Percentiles rank a stretch among this genome's conserved stretches.
Evolutionary conservation across 257 asterid genomes (phyloP).

Genomic region (Solanum corneliomulleri): DNA sequence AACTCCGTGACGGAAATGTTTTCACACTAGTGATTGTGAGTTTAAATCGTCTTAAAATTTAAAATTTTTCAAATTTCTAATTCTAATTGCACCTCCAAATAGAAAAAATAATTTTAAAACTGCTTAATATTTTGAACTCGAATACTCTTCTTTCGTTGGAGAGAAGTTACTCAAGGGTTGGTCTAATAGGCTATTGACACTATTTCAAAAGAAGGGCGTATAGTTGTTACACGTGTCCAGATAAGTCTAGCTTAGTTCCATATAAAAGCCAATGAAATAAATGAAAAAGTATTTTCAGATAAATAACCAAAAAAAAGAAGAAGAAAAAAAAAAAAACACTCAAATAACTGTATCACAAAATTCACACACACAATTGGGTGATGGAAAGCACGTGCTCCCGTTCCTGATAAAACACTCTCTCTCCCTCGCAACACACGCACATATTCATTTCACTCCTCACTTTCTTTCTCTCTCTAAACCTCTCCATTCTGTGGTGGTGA

Average conservation of each 20-base stretch:
- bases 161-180: not conserved
- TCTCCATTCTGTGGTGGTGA: not conserved
- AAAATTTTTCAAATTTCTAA: too few species aligned
- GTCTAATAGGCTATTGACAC: not conserved
- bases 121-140: not conserved
- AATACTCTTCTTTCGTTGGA: not conserved
- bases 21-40: too few species aligned
- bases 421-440: constrained; percentile 6
- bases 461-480: not conserved
- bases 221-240: not conserved
- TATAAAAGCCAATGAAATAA: not conserved
- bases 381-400: constrained; percentile 10
- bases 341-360: not conserved
- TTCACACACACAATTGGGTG: not conserved
- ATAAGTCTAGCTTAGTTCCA: not conserved
- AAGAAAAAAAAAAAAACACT: not conserved
- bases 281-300: not conserved
- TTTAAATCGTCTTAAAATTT: too few species aligned
- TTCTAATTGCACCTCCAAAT: accelerated
- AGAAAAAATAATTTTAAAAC: too few species aligned
- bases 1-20: too few species aligned
- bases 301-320: not conserved
- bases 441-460: not conserved
- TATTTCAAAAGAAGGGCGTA: not conserved
- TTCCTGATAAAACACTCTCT: not conserved